Evolutionary conservation across 225 moss, liverwort and hornwort species (phyloP), one percentile per base, ranked within the genome.

Genomic region (Asterella californica): DNA sequence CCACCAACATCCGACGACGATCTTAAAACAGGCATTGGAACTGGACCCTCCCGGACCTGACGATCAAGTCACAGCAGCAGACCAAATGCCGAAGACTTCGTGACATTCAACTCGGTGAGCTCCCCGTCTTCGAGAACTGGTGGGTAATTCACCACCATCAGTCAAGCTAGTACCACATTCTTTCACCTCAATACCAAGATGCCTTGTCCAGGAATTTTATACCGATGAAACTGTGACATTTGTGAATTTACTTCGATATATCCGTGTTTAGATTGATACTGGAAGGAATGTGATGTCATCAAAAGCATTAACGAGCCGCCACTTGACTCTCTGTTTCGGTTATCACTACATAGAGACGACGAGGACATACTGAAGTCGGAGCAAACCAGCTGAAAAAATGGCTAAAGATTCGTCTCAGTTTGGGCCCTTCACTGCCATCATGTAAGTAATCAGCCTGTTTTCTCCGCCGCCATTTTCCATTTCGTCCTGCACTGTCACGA

Each of bases 341-440:
- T 34, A 67, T 36, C 34, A 15, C 5, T 67, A 18, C 21, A 37
- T 33, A 67, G 32, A 66, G 64, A 45, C 60, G 46, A 77, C 21
- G 21, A 73, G 50, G 73, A 75, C 10, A 27, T 9, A 47, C 49
- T 59, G 57, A 30, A 36, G 11, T n/a, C 9, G 18, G 76, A 76
- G 76, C 33, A 57, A 32, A 60, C 22, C 60, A 78, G 45, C 65
- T 78, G 29, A 78, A 38, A 79, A 79, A 36, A 79, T 79, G 79
- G 38, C 69, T 7, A 45, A 59, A 60, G 79, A 70, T 27, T 79
- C 79, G 22, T 70, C 79, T 38, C 79, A 79, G 59, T 79, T 70
- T 25, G 69, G 70, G 37, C 38, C 79, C 70, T 19, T 52, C 37
- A 79, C 79, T 15, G 79, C 79, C 36, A 24, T 79, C 70, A 79